phyloP scores from a whole-genome alignment of 2,329 filamentous ascomycete species.

The Microdochium paspali region DNA sequence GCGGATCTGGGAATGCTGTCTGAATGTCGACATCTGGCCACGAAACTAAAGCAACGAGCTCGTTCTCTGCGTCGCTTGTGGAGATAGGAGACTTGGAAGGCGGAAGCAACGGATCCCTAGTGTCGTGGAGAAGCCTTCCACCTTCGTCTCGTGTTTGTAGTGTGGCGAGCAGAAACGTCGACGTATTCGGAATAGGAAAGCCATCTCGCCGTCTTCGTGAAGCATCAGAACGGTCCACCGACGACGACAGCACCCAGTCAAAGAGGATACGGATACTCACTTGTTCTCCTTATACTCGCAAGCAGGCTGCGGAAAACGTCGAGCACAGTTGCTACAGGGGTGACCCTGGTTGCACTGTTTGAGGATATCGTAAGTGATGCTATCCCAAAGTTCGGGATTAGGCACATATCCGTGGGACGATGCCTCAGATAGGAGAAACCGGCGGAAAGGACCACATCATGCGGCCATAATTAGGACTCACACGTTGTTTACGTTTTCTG shows the following conservation, averaged over 20 bases:
- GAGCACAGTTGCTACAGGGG: slow-evolving; percentile 42
- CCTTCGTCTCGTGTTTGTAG: background rate
- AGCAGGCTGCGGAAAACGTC: slow-evolving; percentile 39
- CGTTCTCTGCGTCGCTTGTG: slow-evolving; percentile 2
- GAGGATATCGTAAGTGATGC: background rate
- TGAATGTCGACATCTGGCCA: slow-evolving; percentile 15
- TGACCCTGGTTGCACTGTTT: slow-evolving; percentile 42
- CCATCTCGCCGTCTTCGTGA: slow-evolving; percentile 6
- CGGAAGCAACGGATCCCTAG: background rate
- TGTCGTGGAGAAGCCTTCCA: background rate
- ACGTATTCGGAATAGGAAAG: background rate
- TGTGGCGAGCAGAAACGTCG: background rate
- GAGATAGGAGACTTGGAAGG: background rate
- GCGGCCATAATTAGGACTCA: slow-evolving; percentile 12
- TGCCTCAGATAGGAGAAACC: too few relatives aligned
- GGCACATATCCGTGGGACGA: too few relatives aligned
- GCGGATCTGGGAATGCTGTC: slow-evolving; percentile 6
- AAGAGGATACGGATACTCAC: slow-evolving; percentile 10
- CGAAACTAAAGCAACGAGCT: slow-evolving; percentile 2
- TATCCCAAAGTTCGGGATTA: too few relatives aligned
- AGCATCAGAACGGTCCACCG: background rate
- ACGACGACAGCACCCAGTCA: background rate
- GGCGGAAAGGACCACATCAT: background rate
- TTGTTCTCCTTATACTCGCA: slow-evolving; percentile 33
- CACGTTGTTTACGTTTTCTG: slow-evolving; percentile 42